A percentile compares a stretch with the other conserved stretches of the same genome.
These are phyloP conservation scores for Neltuma alba DNA, from an alignment of 306 rosid genomes.

Conservation along the genomic window DNA sequence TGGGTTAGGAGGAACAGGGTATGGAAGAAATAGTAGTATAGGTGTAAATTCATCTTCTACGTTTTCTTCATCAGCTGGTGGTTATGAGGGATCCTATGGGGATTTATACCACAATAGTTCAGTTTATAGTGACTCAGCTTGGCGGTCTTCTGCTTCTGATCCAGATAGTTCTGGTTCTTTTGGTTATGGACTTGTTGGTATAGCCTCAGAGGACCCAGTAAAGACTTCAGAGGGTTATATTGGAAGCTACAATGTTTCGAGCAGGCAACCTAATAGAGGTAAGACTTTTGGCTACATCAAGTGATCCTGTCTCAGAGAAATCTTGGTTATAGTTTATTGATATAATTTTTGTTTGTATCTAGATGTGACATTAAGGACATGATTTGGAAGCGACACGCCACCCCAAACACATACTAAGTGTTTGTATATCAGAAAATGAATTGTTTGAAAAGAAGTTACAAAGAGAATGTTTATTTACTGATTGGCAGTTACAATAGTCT, in stretches of 20 bases:
- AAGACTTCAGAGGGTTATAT: conserved; percentile 81
- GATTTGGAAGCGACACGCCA: background rate
- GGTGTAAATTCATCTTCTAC: conserved; percentile 53
- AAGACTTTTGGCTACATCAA: conserved; percentile 46
- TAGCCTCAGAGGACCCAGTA: conserved; percentile 70
- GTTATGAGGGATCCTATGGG: conserved; percentile 80
- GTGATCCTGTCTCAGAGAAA: conserved; percentile 28
- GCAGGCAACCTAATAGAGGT: conserved; percentile 97
- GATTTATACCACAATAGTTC: conserved; percentile 68
- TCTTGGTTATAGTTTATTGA: conserved; percentile 17
- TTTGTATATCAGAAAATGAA: background rate
- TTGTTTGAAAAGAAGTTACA: conserved; percentile 11
- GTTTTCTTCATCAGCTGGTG: conserved; percentile 58
- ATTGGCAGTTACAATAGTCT: conserved; percentile 11
- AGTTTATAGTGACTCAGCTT: conserved; percentile 75
- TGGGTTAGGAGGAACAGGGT: conserved; percentile 71
- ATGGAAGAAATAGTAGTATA: conserved; percentile 71
- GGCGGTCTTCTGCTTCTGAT: conserved; percentile 85
- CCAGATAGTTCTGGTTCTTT: conserved; percentile 79
- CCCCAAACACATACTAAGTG: background rate
- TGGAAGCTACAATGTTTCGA: conserved; percentile 78
- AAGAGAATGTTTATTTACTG: background rate
- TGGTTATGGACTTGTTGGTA: conserved; percentile 71
- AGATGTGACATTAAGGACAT: conserved; percentile 13
- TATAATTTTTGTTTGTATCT: conserved; percentile 27